Conservation (phyloP, 805 yeast genomes). For the Lipomyces orientalis region DNA sequence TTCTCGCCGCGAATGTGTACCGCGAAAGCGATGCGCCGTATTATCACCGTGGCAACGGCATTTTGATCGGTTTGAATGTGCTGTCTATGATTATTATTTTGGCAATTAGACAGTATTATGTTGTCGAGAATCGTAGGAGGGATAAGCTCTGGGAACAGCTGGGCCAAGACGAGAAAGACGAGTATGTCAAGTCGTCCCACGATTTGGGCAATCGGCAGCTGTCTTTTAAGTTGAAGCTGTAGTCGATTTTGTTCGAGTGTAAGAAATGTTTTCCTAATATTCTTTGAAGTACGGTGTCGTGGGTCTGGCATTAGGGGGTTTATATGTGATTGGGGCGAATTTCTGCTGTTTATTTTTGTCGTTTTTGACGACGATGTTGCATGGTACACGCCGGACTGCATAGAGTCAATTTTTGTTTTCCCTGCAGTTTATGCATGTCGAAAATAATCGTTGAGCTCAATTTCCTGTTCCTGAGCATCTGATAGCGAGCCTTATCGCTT, state of each 20-base stretch:
- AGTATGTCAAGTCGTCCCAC: constrained; percentile 53
- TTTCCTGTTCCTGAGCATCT: too few species aligned
- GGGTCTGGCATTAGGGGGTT: too few species aligned
- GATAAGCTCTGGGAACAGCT: constrained; percentile 58
- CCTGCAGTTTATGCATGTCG: too few species aligned
- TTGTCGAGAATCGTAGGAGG: constrained; percentile 44
- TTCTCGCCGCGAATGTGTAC: constrained; percentile 63
- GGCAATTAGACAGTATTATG: constrained; percentile 45
- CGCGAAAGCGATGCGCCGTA: constrained; percentile 61
- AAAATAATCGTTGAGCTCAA: too few species aligned
- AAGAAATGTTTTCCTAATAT: too few species aligned
- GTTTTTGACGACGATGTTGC: too few species aligned
- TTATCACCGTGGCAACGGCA: constrained; percentile 62
- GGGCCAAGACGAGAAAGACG: constrained; percentile 55
- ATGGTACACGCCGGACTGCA: too few species aligned
- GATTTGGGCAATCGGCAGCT: constrained; percentile 65
- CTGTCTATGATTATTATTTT: constrained; percentile 40
- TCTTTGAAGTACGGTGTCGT: too few species aligned
- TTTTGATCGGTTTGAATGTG: constrained; percentile 40
- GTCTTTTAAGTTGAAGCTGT: constrained; percentile 48
- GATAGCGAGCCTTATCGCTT: too few species aligned
- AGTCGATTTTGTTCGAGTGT: background rate
- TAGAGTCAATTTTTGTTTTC: too few species aligned
- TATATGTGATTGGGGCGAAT: too few species aligned
- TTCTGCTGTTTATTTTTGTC: too few species aligned